Conservation (phyloP, 768 basidiomycete genomes). For the Pholiota conissans region DNA sequence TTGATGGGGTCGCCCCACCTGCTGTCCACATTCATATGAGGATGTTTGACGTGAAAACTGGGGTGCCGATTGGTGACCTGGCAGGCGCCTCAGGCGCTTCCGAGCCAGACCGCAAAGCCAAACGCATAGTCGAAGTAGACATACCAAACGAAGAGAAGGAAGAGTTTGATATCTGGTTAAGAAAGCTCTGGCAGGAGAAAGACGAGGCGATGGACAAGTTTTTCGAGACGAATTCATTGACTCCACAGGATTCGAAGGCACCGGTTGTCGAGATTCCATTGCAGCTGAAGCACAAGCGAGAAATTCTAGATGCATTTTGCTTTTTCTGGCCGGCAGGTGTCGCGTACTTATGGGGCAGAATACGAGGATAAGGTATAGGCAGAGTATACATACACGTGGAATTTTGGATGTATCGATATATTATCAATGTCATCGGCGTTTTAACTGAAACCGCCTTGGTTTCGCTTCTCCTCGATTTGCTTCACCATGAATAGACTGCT, state of each 20-base stretch:
- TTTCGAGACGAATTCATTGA: conserved; percentile 51
- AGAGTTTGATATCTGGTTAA: conserved; percentile 82
- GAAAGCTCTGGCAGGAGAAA: conserved; percentile 81
- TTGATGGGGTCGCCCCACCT: conserved; percentile 79
- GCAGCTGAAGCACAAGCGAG: conserved; percentile 49
- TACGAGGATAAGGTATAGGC: conserved; percentile 28
- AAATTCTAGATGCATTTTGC: conserved; percentile 67
- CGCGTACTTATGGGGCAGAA: conserved; percentile 47
- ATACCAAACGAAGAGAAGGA: conserved; percentile 58
- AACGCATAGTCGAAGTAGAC: conserved; percentile 41
- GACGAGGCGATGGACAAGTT: conserved; percentile 76
- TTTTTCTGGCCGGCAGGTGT: conserved; percentile 63
- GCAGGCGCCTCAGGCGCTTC: conserved; percentile 31
- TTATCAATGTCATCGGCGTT: conserved; percentile 15
- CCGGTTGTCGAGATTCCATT: conserved; percentile 56
- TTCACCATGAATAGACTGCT: conserved; percentile 80
- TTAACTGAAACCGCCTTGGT: conserved; percentile 9
- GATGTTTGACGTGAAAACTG: conserved; percentile 64
- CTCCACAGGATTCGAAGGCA: conserved; percentile 19
- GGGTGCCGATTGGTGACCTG: conserved; percentile 71
- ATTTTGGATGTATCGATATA: conserved; percentile 13
- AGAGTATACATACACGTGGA: conserved; percentile 17
- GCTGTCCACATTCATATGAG: conserved; percentile 86
- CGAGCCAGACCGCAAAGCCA: conserved; percentile 25
- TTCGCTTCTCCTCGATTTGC: conserved; percentile 49